phyloP scores from a whole-genome alignment of 2,329 filamentous ascomycete species.

The Penicillium janthinellum region DNA sequence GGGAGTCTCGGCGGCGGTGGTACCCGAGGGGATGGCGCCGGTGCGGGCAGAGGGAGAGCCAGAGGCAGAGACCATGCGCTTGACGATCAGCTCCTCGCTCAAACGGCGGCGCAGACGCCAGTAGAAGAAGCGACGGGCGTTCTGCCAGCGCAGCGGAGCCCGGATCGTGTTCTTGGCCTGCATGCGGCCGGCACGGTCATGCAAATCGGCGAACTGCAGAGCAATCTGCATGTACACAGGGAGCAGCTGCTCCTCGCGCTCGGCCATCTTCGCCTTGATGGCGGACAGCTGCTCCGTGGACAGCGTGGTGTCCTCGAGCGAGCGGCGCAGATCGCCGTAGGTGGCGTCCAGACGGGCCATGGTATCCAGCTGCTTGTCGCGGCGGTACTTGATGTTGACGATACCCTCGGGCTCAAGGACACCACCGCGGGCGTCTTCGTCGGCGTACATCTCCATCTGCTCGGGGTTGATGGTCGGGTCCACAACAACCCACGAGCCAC shows the following conservation, averaged over 20 bases:
- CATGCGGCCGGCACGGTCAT: constrained; percentile 97
- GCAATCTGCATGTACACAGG: constrained; percentile 94
- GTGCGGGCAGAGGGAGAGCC: constrained; percentile 39
- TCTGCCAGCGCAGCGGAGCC: constrained; percentile 77
- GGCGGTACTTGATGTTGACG: constrained; percentile 97
- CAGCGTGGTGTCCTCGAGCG: constrained; percentile 68
- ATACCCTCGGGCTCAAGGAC: constrained; percentile 98
- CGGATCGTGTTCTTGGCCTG: constrained; percentile 95
- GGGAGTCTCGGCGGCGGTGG: constrained; percentile 38
- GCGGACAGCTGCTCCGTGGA: constrained; percentile 72
- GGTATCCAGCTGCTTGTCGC: constrained; percentile 94
- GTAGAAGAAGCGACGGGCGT: constrained; percentile 97
- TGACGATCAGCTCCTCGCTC: constrained; percentile 96
- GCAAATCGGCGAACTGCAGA: constrained; percentile 94
- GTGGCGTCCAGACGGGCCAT: constrained; percentile 90
- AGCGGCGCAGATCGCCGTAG: constrained; percentile 82
- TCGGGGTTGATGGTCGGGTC: constrained; percentile 97
- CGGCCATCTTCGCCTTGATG: constrained; percentile 81
- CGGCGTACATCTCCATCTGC: constrained; percentile 99
- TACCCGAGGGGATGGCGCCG: constrained; percentile 35
- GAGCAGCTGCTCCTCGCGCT: constrained; percentile 83
- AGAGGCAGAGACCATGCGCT: constrained; percentile 68
- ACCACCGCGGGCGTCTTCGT: constrained; percentile 91
- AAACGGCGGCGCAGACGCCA: constrained; percentile 96
- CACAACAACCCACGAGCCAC: constrained; percentile 98